A percentile compares a stretch with the other conserved stretches of the same genome.
Conservation (phyloP, 2,329 filamentous ascomycete genomes). For the Talaromyces sp. region DNA sequence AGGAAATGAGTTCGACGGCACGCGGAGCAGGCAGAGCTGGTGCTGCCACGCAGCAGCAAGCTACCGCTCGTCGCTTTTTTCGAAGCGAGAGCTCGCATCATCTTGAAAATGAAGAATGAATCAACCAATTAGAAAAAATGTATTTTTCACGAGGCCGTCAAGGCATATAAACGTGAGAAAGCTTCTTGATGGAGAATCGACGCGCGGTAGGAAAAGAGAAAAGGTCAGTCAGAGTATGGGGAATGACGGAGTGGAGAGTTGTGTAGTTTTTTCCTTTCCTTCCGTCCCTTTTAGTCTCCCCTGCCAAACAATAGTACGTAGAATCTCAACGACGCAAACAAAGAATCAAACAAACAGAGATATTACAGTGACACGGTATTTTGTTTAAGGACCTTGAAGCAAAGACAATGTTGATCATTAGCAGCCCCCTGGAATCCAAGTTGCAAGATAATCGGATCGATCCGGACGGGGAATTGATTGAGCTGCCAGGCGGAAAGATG, state of each 20-base stretch:
- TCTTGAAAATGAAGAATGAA: slow-evolving; percentile 20
- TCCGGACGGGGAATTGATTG: background rate
- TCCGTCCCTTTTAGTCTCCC: background rate
- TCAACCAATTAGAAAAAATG: background rate
- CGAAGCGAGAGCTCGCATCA: slow-evolving; percentile 39
- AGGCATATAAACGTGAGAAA: background rate
- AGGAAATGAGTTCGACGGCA: slow-evolving; percentile 35
- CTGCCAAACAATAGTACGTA: background rate
- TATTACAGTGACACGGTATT: background rate
- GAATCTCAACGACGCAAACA: background rate
- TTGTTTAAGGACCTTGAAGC: background rate
- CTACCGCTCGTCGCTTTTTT: slow-evolving; percentile 38
- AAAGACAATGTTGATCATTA: no score
- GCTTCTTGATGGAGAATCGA: background rate
- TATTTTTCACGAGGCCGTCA: background rate
- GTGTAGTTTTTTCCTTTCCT: background rate
- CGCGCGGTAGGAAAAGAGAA: background rate
- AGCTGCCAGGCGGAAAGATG: slow-evolving; percentile 2
- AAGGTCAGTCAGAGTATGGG: background rate
- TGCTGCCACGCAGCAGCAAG: slow-evolving; percentile 33
- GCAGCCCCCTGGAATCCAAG: no score
- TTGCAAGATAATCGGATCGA: slow-evolving; percentile 12
- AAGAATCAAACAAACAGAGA: background rate
- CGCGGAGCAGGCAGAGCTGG: slow-evolving; percentile 29
- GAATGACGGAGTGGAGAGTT: slow-evolving; percentile 14